Evolutionary conservation across 2,329 filamentous ascomycete genomes (phyloP).

Genomic region (Colletotrichum sansevieriae): DNA sequence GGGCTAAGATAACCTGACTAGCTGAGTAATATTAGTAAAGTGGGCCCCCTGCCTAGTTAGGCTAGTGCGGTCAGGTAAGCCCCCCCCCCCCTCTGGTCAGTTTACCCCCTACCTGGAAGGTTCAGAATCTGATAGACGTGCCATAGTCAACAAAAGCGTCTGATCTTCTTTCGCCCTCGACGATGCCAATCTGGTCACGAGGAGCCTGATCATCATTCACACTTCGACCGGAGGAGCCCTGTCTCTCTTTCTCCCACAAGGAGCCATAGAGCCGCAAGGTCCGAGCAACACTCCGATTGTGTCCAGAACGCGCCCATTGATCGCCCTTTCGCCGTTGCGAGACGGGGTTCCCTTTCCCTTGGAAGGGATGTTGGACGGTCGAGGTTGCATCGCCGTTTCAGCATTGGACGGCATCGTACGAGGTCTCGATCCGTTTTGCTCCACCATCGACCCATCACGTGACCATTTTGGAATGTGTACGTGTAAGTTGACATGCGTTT

Average conservation of each 20-base stretch:
- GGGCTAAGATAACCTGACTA: too few relatives aligned
- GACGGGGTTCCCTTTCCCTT: not conserved
- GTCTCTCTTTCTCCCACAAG: not conserved
- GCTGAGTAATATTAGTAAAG: too few relatives aligned
- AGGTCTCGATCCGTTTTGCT: conserved; percentile 27
- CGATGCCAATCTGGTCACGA: not conserved
- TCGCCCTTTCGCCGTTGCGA: too few relatives aligned
- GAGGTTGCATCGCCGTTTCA: conserved; percentile 41
- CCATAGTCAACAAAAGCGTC: conserved; percentile 16
- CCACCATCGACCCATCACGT: conserved; percentile 39
- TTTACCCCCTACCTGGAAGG: too few relatives aligned
- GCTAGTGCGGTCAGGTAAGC: too few relatives aligned
- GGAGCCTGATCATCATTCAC: not conserved
- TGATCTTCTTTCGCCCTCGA: conserved; percentile 13
- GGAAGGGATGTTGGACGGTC: conserved; percentile 4
- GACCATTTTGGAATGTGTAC: conserved; percentile 13
- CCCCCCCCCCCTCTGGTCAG: too few relatives aligned
- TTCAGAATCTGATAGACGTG: not conserved
- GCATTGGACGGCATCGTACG: conserved; percentile 38
- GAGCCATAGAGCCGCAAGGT: not conserved
- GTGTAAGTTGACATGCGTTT: conserved; percentile 26
- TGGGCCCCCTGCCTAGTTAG: too few relatives aligned
- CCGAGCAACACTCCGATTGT: not conserved
- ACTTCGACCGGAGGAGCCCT: not conserved
- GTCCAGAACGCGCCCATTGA: not conserved